A percentile compares a stretch with the other conserved stretches of the same genome.
phyloP scores from a whole-genome alignment of 495 filamentous ascomycete species.

The Rusavskia elegans region DNA sequence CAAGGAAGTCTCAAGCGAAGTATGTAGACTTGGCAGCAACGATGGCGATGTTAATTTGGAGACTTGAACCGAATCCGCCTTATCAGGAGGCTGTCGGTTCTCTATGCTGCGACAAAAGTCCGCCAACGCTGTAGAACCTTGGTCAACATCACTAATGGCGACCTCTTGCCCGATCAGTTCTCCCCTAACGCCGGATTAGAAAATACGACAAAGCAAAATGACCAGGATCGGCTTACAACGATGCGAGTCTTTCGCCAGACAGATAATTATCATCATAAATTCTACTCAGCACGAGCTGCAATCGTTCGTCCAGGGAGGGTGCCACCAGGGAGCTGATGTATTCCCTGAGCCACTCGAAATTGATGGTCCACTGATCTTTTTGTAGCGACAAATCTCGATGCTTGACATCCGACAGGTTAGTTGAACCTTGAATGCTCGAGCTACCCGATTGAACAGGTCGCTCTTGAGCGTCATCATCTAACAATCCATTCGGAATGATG shows the following conservation, averaged over 20 bases:
- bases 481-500: constrained; percentile 18
- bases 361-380: constrained; percentile 3
- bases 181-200: neutral
- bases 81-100: neutral
- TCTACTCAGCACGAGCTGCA: neutral
- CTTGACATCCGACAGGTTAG: neutral
- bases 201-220: neutral
- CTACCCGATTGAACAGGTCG: neutral
- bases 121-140: no score
- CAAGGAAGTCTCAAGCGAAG: neutral
- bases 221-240: neutral
- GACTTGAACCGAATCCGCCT: neutral
- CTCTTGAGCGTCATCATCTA: neutral
- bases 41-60: neutral
- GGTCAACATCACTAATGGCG: neutral
- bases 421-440: neutral
- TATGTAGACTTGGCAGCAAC: neutral
- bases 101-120: neutral
- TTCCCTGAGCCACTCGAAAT: constrained; percentile 10
- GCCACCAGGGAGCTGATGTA: neutral
- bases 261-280: neutral
- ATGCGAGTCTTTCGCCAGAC: neutral
- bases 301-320: neutral
- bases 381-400: neutral
- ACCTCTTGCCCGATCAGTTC: neutral